phyloP scores from a whole-genome alignment of 768 basidiomycete species.

The Russula ochroleuca region DNA sequence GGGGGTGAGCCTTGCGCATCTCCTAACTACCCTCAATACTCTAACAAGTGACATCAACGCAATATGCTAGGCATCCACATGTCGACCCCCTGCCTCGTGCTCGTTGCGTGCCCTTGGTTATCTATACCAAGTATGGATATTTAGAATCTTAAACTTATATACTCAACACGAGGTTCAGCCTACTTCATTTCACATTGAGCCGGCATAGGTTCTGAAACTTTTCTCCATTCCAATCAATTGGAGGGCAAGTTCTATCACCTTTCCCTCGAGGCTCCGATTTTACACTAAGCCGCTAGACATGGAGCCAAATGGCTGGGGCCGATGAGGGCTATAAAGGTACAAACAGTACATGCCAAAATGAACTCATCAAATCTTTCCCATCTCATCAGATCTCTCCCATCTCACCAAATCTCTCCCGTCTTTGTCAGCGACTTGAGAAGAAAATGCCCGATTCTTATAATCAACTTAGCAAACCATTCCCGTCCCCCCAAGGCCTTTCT shows the following conservation, averaged over 20 bases:
- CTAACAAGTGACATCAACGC: neutral
- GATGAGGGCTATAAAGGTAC: neutral
- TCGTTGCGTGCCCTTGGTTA: neutral
- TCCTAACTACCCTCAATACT: neutral
- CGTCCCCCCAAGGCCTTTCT: neutral
- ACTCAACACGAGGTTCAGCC: neutral
- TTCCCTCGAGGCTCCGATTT: neutral
- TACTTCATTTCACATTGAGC: neutral
- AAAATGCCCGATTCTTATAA: conserved; percentile 5
- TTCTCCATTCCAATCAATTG: neutral
- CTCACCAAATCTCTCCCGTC: too few species aligned
- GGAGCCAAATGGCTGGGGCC: too few species aligned
- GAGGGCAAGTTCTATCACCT: neutral
- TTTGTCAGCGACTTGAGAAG: neutral
- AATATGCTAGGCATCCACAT: neutral
- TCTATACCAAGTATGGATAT: neutral
- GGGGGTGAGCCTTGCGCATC: neutral
- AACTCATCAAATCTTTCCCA: neutral
- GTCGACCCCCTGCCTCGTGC: neutral
- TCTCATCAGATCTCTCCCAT: neutral
- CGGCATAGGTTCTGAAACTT: neutral
- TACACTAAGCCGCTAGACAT: neutral
- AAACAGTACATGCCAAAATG: neutral
- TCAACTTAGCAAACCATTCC: neutral
- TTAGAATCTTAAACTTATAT: neutral